These are phyloP conservation scores for Nymphaea thermarum DNA, from an alignment of 164 flowering plant species.

Conservation along the genomic window DNA sequence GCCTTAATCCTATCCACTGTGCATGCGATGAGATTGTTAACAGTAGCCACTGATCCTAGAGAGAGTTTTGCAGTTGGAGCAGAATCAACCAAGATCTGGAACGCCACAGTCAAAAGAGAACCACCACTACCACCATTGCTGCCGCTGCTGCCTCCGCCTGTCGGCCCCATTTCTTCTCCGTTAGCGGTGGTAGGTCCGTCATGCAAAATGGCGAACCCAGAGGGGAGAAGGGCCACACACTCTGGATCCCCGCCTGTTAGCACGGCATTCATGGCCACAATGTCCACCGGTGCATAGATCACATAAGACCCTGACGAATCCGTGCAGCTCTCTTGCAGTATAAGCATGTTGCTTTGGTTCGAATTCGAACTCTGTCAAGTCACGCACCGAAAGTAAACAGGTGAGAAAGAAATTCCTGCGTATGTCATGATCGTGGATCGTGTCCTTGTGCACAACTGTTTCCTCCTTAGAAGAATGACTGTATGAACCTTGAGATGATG, in stretches of 20 bases:
- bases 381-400: constrained; percentile 24
- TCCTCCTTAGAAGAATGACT: too few species aligned
- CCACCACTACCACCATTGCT: constrained; percentile 35
- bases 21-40: constrained; percentile 76
- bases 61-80: constrained; percentile 78
- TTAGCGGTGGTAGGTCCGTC: background rate
- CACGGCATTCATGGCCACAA: constrained; percentile 74
- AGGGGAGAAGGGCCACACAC: constrained; percentile 77
- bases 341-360: constrained; percentile 88
- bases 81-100: constrained; percentile 79
- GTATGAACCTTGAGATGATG: too few species aligned
- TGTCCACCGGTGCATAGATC: constrained; percentile 78
- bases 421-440: too few species aligned
- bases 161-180: background rate
- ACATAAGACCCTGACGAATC: constrained; percentile 72
- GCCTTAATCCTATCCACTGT: constrained; percentile 75
- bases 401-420: constrained; percentile 36
- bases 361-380: constrained; percentile 71
- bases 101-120: constrained; percentile 76
- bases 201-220: constrained; percentile 79
- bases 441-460: too few species aligned
- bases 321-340: constrained; percentile 77
- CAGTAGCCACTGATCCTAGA: constrained; percentile 79
- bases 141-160: constrained; percentile 1
- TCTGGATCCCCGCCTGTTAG: constrained; percentile 79